Base-by-base conservation (phyloP, 2,329 filamentous ascomycete genomes). In the Pseudocercospora macadamiae region DNA sequence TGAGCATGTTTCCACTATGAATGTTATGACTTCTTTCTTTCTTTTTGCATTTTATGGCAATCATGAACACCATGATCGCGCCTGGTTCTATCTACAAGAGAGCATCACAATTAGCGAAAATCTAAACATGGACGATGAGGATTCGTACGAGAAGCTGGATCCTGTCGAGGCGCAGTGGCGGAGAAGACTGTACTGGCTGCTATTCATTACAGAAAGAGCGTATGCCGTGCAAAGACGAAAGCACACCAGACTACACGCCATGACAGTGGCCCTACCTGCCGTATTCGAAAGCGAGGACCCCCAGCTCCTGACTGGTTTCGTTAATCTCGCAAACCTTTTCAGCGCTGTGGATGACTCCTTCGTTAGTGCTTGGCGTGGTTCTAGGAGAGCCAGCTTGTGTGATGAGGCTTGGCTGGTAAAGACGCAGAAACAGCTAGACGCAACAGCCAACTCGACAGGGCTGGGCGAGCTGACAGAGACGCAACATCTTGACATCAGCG, bases 191-290 rank as follows among this genome's bases (percentile, higher is more conserved):
- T 74, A 73, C 57, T 74, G 85, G 85, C 76, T 86, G 37, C 74
- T 88, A 8, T 86, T 86, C 66, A 80, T 87, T 28, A 84, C 83
- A 0, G 85, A 88, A 72, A 63, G 72, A 55, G 72, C 72, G 14
- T 74, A 74, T 55, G 71, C 72, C 7, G 70, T 74, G 8, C 72
- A 74, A 51, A 61, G 72, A 19, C 65, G 71, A 19, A 73, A 72
- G 53, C 68, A 70, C 25, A 70, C 69, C 3, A 66, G 72, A 36
- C 54, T 74, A 36, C 69, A 71, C 25, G 64, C 67, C 5, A 49
- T 32, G 47, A 68, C 66, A 19, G 66, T 74, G 5, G 36, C 68
- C 18, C 54, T 73, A 6, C 72, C 72, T 3, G 57, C 69, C 6
- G 70, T 72, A 1, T 73, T 73, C 25, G 70, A 73, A 36, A 66